A percentile compares a stretch with the other conserved stretches of the same genome.
Conservation (phyloP, 2,329 filamentous ascomycete genomes). For the Colletotrichum paranaense region DNA sequence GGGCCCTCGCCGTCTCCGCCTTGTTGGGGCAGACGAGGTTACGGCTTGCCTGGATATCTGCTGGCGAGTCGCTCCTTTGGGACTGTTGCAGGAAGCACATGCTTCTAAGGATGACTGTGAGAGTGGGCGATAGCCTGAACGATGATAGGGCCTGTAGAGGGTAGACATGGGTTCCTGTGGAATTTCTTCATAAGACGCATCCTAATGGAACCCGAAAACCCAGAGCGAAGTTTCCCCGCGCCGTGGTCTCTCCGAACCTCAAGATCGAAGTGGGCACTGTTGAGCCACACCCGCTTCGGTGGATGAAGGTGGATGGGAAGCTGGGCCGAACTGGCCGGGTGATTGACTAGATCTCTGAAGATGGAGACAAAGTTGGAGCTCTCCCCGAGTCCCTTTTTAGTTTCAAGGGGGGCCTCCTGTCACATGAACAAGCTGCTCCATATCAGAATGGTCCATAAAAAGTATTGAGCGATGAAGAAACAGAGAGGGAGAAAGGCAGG, state of each 20-base stretch:
- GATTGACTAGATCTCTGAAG: constrained; percentile 15
- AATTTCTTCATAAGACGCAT: constrained; percentile 10
- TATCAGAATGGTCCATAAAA: background rate
- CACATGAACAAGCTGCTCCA: constrained; percentile 5
- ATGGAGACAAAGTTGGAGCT: constrained; percentile 10
- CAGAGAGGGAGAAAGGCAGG: background rate
- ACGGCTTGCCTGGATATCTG: background rate
- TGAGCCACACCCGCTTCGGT: constrained; percentile 8
- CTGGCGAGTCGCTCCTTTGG: constrained; percentile 3
- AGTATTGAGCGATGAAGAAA: constrained; percentile 10
- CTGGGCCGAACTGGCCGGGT: constrained; percentile 25
- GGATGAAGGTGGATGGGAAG: constrained; percentile 10
- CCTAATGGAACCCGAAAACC: background rate
- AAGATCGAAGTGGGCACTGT: background rate
- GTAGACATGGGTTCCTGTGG: background rate
- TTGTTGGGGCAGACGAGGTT: constrained; percentile 1
- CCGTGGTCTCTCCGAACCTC: constrained; percentile 4
- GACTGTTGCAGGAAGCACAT: constrained; percentile 23
- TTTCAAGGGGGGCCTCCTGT: constrained; percentile 9
- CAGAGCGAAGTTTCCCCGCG: constrained; percentile 1
- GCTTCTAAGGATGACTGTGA: background rate
- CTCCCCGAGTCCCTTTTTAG: background rate
- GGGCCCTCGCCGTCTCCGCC: constrained; percentile 7
- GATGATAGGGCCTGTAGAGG: constrained; percentile 2
- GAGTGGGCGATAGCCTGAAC: background rate